Evolutionary conservation across 805 yeast genomes (phyloP).

Genomic region (Spathaspora sp.): DNA sequence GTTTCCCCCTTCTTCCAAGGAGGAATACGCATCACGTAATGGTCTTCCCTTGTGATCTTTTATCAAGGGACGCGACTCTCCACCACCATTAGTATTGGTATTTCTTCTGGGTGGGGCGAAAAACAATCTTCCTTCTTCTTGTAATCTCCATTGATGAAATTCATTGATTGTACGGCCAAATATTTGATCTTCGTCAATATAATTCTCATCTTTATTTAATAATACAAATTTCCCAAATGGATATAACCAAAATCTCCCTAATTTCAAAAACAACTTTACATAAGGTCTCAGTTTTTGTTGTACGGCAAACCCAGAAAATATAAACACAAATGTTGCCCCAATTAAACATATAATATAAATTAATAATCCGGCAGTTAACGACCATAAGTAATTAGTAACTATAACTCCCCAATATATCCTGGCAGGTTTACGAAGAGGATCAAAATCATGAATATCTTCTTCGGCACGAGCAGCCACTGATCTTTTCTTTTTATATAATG

Average conservation of each 20-base stretch:
- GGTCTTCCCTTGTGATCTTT: constrained; percentile 42
- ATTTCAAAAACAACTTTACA: constrained; percentile 52
- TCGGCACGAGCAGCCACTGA: constrained; percentile 91
- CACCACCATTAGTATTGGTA: constrained; percentile 18
- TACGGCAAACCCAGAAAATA: constrained; percentile 38
- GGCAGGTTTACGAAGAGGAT: constrained; percentile 33
- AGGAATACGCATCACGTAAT: constrained; percentile 33
- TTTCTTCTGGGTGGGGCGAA: constrained; percentile 63
- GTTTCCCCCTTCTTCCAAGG: constrained; percentile 9
- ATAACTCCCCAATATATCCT: constrained; percentile 60
- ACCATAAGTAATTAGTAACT: constrained; percentile 72
- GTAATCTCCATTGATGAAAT: constrained; percentile 82
- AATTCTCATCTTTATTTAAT: constrained; percentile 72
- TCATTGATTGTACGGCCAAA: constrained; percentile 85
- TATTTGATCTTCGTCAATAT: constrained; percentile 79
- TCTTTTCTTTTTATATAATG: constrained; percentile 86
- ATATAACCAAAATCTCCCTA: constrained; percentile 68
- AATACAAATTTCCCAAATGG: constrained; percentile 93
- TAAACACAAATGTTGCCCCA: constrained; percentile 45
- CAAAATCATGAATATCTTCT: constrained; percentile 84
- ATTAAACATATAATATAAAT: constrained; percentile 51
- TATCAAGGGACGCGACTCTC: constrained; percentile 35
- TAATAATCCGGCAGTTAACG: constrained; percentile 64
- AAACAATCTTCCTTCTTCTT: constrained; percentile 72
- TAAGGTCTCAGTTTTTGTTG: constrained; percentile 57